Percentiles rank a stretch among this genome's conserved stretches.
phyloP scores from a whole-genome alignment of 2,329 filamentous ascomycete species.

The Beauveria rudraprayagi region DNA sequence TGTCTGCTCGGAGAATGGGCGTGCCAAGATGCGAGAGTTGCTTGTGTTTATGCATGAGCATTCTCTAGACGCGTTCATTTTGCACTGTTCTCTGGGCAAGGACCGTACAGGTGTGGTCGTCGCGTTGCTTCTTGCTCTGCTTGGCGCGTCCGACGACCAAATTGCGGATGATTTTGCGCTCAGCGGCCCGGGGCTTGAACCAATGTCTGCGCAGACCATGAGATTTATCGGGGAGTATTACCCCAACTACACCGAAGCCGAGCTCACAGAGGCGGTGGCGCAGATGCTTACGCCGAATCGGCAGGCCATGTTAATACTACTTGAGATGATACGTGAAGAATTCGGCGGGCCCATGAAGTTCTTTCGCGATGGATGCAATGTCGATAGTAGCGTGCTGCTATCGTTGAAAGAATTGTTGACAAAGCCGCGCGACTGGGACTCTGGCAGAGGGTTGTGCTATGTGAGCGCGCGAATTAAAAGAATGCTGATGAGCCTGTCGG shows the following conservation, averaged over 20 bases:
- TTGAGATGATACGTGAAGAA: conserved; percentile 11
- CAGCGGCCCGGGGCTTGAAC: neutral
- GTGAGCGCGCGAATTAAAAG: neutral
- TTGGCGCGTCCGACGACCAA: too few relatives aligned
- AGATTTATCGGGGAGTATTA: neutral
- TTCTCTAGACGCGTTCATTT: too few relatives aligned
- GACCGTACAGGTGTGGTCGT: too few relatives aligned
- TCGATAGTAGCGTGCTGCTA: neutral
- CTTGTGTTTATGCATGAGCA: too few relatives aligned
- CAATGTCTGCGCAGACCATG: neutral
- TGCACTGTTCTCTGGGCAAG: too few relatives aligned
- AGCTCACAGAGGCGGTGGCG: neutral
- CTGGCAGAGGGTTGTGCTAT: neutral
- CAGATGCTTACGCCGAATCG: neutral
- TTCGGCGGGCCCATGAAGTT: conserved; percentile 11
- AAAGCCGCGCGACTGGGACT: neutral
- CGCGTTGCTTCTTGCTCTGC: too few relatives aligned
- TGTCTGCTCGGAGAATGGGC: too few relatives aligned
- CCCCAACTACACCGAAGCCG: neutral
- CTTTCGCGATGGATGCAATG: conserved; percentile 8
- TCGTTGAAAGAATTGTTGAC: neutral
- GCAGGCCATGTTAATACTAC: conserved; percentile 10
- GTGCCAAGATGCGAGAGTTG: too few relatives aligned
- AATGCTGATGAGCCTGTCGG: neutral
- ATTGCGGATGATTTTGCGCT: neutral